phyloP scores from a whole-genome alignment of 169 alveolate genomes.

The Cryptosporidium bovis region DNA sequence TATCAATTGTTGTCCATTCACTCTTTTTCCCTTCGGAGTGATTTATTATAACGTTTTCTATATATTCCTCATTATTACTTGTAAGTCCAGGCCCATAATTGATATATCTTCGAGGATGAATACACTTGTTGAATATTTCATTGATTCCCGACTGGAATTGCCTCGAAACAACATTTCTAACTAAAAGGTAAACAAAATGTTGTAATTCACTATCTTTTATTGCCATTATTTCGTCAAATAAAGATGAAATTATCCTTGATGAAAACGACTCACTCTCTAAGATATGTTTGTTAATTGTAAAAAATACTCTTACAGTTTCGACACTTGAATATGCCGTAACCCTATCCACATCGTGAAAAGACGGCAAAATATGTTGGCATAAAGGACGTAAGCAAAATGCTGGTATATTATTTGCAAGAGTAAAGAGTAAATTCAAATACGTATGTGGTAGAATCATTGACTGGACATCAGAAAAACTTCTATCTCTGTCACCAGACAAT shows the following conservation, averaged over 20 bases:
- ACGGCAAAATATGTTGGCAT: conserved; percentile 67
- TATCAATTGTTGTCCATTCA: conserved; percentile 67
- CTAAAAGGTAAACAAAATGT: conserved; percentile 39
- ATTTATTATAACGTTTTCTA: conserved; percentile 22
- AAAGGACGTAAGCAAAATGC: conserved; percentile 63
- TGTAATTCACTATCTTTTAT: conserved; percentile 51
- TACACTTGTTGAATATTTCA: conserved; percentile 52
- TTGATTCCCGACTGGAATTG: conserved; percentile 38
- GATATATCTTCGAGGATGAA: conserved; percentile 35
- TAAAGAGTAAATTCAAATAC: conserved; percentile 19
- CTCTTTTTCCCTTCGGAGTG: neutral
- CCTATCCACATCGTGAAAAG: conserved; percentile 64
- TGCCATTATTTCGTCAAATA: conserved; percentile 60
- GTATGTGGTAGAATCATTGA: conserved; percentile 53
- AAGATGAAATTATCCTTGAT: conserved; percentile 46
- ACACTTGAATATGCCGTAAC: conserved; percentile 60
- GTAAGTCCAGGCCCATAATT: neutral
- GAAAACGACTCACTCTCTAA: conserved; percentile 57
- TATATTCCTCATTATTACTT: neutral
- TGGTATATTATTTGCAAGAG: conserved; percentile 49
- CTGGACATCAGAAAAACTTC: conserved; percentile 25
- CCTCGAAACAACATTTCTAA: conserved; percentile 47
- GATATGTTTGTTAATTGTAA: conserved; percentile 38
- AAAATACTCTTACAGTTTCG: conserved; percentile 46
- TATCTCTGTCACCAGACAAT: neutral